Conservation (phyloP, 306 rosid species). For the Cercis canadensis region DNA sequence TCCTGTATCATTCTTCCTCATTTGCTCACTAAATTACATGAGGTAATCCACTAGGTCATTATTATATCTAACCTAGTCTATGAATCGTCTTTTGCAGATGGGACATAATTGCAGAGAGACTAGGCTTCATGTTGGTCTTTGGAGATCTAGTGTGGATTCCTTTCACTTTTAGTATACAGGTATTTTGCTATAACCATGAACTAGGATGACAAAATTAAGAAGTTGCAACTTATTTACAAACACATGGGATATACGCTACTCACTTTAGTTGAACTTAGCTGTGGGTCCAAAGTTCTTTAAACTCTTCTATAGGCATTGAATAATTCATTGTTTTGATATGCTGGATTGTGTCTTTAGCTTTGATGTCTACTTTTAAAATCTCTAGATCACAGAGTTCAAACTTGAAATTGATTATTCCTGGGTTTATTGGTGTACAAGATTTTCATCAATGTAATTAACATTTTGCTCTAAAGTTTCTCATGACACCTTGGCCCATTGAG, state of each 20-base stretch:
- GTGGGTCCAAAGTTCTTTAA: background rate
- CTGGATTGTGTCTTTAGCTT: background rate
- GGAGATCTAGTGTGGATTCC: conserved; percentile 99
- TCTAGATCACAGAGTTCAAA: background rate
- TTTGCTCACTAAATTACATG: too few species aligned
- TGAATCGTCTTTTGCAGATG: conserved; percentile 59
- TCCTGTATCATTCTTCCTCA: too few species aligned
- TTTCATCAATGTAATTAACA: background rate
- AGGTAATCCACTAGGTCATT: too few species aligned
- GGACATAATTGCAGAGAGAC: conserved; percentile 97
- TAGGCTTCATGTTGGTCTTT: conserved; percentile 96
- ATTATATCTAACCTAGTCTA: background rate
- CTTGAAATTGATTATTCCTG: background rate
- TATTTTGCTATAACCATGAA: conserved; percentile 34
- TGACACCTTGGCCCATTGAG: background rate
- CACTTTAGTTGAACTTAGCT: background rate
- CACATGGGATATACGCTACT: background rate
- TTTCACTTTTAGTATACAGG: conserved; percentile 94
- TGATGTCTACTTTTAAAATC: background rate
- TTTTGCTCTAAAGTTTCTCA: background rate
- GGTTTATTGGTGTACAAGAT: background rate
- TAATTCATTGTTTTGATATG: background rate
- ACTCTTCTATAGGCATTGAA: background rate
- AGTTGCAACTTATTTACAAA: conserved; percentile 17
- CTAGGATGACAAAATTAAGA: conserved; percentile 21